Conservation (phyloP, 2,329 filamentous ascomycete species). For the Beauveria scarabaeidicola region DNA sequence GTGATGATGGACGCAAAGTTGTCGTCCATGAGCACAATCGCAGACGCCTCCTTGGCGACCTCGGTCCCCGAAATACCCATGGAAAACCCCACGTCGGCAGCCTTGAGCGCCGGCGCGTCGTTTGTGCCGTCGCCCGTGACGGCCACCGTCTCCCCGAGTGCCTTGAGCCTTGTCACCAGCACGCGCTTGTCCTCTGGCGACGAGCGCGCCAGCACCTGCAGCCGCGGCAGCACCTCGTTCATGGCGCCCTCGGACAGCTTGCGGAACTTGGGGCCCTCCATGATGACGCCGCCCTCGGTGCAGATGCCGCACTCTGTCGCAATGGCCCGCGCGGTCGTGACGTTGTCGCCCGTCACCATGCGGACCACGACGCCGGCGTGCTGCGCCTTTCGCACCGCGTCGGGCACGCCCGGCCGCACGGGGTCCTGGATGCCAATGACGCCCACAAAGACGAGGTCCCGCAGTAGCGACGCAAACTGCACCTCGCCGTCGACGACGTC, state of each 20-base stretch:
- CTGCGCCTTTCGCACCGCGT: conserved; percentile 55
- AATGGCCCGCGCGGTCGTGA: conserved; percentile 61
- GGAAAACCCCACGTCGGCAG: conserved; percentile 54
- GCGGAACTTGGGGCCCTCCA: conserved; percentile 62
- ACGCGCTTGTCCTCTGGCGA: conserved; percentile 60
- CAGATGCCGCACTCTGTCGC: conserved; percentile 65
- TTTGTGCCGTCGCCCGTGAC: conserved; percentile 57
- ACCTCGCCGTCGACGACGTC: conserved; percentile 53
- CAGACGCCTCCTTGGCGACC: conserved; percentile 54
- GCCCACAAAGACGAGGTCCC: conserved; percentile 62
- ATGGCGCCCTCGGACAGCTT: conserved; percentile 51
- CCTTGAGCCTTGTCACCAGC: conserved; percentile 51
- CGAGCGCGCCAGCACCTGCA: conserved; percentile 57
- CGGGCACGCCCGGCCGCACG: conserved; percentile 53
- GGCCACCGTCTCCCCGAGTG: conserved; percentile 50
- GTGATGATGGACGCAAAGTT: conserved; percentile 53
- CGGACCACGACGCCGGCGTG: conserved; percentile 58
- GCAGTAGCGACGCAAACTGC: conserved; percentile 47
- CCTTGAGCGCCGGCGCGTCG: conserved; percentile 51
- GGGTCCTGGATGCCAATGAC: conserved; percentile 66
- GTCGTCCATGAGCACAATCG: conserved; percentile 54
- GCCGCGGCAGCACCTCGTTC: conserved; percentile 46
- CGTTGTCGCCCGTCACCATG: conserved; percentile 67
- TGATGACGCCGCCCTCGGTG: conserved; percentile 48
- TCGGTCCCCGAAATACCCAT: conserved; percentile 56